phyloP scores from a whole-genome alignment of 2,329 filamentous ascomycete genomes.

The Trichoderma sp. region DNA sequence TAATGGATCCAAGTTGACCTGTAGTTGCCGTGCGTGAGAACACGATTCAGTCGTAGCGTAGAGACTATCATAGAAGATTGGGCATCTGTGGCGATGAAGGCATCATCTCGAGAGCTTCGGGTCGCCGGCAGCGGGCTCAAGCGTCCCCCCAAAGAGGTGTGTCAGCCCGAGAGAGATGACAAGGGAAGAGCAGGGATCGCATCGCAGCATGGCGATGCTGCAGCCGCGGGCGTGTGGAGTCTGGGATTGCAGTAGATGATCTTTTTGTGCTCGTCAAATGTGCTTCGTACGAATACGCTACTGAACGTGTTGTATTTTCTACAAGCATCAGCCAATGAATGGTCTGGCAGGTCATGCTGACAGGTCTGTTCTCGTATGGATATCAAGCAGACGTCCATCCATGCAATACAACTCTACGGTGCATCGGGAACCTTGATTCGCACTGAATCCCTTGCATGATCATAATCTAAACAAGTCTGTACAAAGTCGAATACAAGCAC shows the following conservation, averaged over 20 bases:
- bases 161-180: slow-evolving; percentile 23
- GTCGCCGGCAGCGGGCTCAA: slow-evolving; percentile 19
- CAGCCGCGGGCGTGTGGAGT: slow-evolving; percentile 22
- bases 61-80: not conserved
- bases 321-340: not conserved
- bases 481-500: not conserved
- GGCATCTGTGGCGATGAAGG: not conserved
- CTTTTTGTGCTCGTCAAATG: not conserved
- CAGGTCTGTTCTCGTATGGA: not conserved
- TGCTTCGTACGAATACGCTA: not conserved
- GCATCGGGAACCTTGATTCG: not conserved
- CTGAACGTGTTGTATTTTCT: not conserved
- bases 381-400: not conserved
- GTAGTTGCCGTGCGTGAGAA: not conserved
- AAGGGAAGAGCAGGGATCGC: slow-evolving; percentile 15
- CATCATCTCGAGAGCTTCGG: slow-evolving; percentile 8
- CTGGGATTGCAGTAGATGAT: not conserved
- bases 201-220: slow-evolving; percentile 20
- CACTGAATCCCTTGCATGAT: not conserved
- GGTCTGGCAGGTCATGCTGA: not conserved
- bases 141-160: slow-evolving; percentile 18
- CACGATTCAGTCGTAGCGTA: not conserved
- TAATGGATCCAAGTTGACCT: not conserved
- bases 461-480: not conserved
- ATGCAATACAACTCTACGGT: not conserved